Conservation (phyloP, 352 stramenopile genomes). For the Detonula confervacea region DNA sequence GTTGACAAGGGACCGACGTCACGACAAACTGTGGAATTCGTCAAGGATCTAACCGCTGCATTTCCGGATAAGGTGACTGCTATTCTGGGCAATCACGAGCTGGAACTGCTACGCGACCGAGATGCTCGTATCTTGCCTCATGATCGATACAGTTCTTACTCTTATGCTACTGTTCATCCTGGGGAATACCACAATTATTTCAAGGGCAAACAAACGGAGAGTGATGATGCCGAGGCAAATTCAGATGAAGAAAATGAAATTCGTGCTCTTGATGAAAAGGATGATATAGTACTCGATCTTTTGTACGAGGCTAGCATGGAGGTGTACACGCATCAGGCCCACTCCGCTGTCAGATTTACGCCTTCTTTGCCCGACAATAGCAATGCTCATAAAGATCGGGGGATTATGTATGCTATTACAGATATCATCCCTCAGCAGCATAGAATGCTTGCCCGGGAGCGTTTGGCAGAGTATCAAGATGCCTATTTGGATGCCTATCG, state of each 20-base stretch:
- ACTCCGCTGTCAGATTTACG: slow-evolving; percentile 47
- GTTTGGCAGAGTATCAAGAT: slow-evolving; percentile 58
- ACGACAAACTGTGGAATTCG: slow-evolving; percentile 65
- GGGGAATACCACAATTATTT: slow-evolving; percentile 70
- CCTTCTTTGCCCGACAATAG: slow-evolving; percentile 35
- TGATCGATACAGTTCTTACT: slow-evolving; percentile 45
- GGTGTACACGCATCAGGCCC: slow-evolving; percentile 54
- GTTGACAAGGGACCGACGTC: slow-evolving; percentile 70
- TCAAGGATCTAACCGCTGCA: slow-evolving; percentile 53
- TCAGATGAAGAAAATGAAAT: not conserved
- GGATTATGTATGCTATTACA: slow-evolving; percentile 54
- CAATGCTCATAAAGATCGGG: not conserved
- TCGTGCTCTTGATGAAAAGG: slow-evolving; percentile 45
- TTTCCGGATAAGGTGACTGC: slow-evolving; percentile 63
- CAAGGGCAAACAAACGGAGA: not conserved
- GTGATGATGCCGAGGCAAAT: not conserved
- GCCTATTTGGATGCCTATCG: slow-evolving; percentile 59
- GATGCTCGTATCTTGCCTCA: slow-evolving; percentile 31
- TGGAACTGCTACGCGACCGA: slow-evolving; percentile 67
- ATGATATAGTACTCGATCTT: slow-evolving; percentile 63
- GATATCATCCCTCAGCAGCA: slow-evolving; percentile 56
- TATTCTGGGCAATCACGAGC: slow-evolving; percentile 72
- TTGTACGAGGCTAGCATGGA: slow-evolving; percentile 65
- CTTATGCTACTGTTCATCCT: slow-evolving; percentile 67
- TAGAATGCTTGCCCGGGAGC: slow-evolving; percentile 38